Base-by-base conservation (phyloP, 2,329 filamentous ascomycete species). In the Hymenoscyphus fructigenus region DNA sequence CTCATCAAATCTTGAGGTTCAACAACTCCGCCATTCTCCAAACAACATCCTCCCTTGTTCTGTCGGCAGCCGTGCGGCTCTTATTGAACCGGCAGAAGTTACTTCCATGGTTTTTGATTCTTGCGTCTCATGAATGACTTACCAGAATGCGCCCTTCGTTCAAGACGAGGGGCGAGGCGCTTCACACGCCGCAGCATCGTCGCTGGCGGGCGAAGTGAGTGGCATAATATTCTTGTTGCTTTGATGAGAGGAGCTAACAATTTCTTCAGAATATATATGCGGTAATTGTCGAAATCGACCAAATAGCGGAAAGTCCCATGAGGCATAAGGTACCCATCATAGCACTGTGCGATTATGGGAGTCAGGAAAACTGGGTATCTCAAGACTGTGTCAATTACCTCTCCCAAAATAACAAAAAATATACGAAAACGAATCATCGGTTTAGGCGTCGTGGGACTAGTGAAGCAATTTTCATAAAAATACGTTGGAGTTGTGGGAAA, bases 401-500 rank as follows among this genome's bases (percentile, higher is more conserved):
- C 17, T 26, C 58, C 12, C 50, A 60, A 29, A 17, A 60, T 15
- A 38, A 36, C 5, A 28, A 6, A 3, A 34, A n/a, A 2, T 20
- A 34, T 23, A n/a, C 32, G 34, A 57, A n/a, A 55, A 26, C 44
- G 17, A 61, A 41, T 14, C 15, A 6, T 10, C 0, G 3, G 2
- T 26, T 61, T 23, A 23, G 5, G 17, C 59, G 29, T 1, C 28
- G 34, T 26, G 32, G 20, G n/a, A 20, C 15, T 4, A 28, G 36
- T 12, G 26, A n/a, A 2, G 15, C 14, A 57, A 20, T 10, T 1
- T 36, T 60, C 26, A 28, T 53, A 15, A 36, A 36, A 7, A 56
- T 61, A 36, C 60, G 17, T 28, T 56, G 47, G 44, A 56, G 58
- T 29, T 60, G 58, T 50, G 58, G 38, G 36, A 60, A 60, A 29